Conservation (phyloP, 306 rosid genomes). For the Echinosophora koreensis region DNA sequence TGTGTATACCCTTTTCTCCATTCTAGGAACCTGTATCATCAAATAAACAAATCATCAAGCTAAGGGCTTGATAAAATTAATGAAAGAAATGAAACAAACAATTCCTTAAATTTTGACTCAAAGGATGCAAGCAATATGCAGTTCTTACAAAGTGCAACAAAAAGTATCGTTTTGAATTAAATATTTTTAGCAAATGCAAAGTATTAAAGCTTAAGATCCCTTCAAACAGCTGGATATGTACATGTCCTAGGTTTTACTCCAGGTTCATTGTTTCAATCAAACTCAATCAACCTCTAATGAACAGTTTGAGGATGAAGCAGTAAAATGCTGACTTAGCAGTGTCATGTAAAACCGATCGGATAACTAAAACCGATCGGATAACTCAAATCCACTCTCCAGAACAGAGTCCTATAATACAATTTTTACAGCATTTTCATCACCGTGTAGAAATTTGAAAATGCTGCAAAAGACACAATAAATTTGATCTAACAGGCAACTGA, state of each 20-base stretch:
- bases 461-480: not conserved
- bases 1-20: slow-evolving; percentile 82
- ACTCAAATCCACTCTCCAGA: not conserved
- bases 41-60: slow-evolving; percentile 14
- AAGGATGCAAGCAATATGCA: not conserved
- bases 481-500: not conserved
- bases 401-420: not conserved
- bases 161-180: slow-evolving; percentile 10
- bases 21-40: slow-evolving; percentile 73
- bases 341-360: not conserved
- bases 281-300: slow-evolving; percentile 22
- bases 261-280: not conserved
- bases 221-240: not conserved
- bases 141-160: slow-evolving; percentile 6
- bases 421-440: slow-evolving; percentile 3
- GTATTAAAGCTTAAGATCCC: slow-evolving; percentile 5
- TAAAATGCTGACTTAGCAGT: not conserved
- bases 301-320: not conserved
- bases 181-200: slow-evolving; percentile 29
- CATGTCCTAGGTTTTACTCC: slow-evolving; percentile 13
- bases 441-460: slow-evolving; percentile 2
- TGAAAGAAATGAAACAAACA: slow-evolving; percentile 6
- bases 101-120: slow-evolving; percentile 25
- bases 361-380: slow-evolving; percentile 22
- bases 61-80: slow-evolving; percentile 21